Evolutionary conservation across 192 early-diverging fungal species (phyloP).

Genomic region (Mortierella antarctica): DNA sequence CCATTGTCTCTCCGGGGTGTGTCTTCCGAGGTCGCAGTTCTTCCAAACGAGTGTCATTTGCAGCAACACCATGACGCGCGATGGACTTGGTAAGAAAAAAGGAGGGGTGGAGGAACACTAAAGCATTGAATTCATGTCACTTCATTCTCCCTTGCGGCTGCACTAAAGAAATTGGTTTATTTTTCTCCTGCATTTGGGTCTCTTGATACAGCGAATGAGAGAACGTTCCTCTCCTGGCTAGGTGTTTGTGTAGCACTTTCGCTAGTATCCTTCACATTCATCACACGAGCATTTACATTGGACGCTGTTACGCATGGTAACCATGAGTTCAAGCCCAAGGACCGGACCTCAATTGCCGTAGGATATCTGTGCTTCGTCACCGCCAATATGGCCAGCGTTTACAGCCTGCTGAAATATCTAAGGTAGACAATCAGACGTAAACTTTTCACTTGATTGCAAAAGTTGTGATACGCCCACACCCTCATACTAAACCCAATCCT

Average conservation of each 20-base stretch:
- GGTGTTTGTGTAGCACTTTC: slow-evolving; percentile 19
- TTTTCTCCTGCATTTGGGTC: neutral
- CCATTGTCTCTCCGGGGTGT: slow-evolving; percentile 35
- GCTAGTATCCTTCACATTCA: slow-evolving; percentile 42
- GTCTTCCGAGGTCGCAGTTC: slow-evolving; percentile 26
- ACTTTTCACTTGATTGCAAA: no score
- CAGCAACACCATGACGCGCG: slow-evolving; percentile 49
- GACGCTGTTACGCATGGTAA: neutral
- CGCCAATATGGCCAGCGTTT: slow-evolving; percentile 18
- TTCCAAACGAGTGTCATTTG: slow-evolving; percentile 46
- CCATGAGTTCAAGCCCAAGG: neutral
- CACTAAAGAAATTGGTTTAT: neutral
- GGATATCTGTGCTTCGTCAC: slow-evolving; percentile 36
- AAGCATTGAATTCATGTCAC: neutral
- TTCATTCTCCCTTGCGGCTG: no score
- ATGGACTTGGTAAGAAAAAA: slow-evolving; percentile 32
- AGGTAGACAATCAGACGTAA: slow-evolving; percentile 18
- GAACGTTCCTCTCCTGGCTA: slow-evolving; percentile 44
- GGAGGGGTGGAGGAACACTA: neutral
- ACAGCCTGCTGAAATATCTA: slow-evolving; percentile 38
- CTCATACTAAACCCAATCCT: neutral
- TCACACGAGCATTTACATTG: slow-evolving; percentile 16
- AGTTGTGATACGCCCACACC: no score
- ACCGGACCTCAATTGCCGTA: slow-evolving; percentile 12
- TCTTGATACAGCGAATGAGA: slow-evolving; percentile 37